Conservation (phyloP, 192 early-diverging fungal genomes). For the Pilaira anomala region DNA sequence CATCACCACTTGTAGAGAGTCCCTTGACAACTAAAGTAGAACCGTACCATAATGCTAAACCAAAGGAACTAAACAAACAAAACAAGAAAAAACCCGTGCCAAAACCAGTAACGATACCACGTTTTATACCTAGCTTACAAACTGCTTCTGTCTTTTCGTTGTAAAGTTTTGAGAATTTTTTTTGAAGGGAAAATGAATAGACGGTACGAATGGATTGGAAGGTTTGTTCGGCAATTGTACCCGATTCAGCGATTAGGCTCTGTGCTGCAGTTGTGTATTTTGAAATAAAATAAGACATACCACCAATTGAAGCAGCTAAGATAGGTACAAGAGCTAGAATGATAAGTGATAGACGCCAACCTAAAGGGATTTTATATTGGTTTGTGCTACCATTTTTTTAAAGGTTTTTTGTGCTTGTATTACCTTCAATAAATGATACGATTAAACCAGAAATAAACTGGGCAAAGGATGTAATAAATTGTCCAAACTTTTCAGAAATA, state of each 20-base stretch:
- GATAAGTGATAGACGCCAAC: constrained; percentile 80
- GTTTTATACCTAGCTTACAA: constrained; percentile 61
- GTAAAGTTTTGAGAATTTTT: constrained; percentile 67
- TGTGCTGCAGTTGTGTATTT: constrained; percentile 43
- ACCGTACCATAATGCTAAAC: constrained; percentile 82
- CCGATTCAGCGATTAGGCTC: constrained; percentile 72
- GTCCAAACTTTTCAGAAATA: constrained; percentile 76
- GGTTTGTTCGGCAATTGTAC: constrained; percentile 80
- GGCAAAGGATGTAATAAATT: constrained; percentile 57
- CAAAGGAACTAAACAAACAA: constrained; percentile 67
- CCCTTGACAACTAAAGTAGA: constrained; percentile 50
- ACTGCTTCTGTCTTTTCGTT: constrained; percentile 55
- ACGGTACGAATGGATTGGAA: constrained; percentile 81
- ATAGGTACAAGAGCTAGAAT: constrained; percentile 72
- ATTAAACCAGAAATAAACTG: constrained; percentile 70
- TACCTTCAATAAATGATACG: constrained; percentile 61
- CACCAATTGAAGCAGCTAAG: constrained; percentile 42
- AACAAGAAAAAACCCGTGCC: constrained; percentile 71
- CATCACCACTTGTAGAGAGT: constrained; percentile 41
- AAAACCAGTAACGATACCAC: constrained; percentile 54
- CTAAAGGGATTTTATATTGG: constrained; percentile 4
- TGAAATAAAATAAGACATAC: constrained; percentile 39
- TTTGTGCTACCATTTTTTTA: too few species aligned
- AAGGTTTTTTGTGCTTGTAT: too few species aligned
- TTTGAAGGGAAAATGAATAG: constrained; percentile 75